phyloP scores from a whole-genome alignment of 1,284 basidiomycete species.

The Cutaneotrichosporon mucoides region DNA sequence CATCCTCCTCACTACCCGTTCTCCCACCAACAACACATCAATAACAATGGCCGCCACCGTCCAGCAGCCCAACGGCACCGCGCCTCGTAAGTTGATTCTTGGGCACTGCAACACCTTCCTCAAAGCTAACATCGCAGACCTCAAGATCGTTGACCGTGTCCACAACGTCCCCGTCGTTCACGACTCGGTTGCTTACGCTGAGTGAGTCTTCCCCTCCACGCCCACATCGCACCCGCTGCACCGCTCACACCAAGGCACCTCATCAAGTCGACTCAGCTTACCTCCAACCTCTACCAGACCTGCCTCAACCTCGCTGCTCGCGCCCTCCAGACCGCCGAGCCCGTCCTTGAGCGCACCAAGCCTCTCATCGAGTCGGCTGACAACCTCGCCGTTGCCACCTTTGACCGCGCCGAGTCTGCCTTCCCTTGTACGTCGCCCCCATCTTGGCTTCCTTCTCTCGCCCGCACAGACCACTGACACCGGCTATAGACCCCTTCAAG shows the following conservation, averaged over 20 bases:
- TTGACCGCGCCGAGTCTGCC: conserved; percentile 46
- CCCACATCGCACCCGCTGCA: background rate
- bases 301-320: conserved; percentile 40
- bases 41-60: conserved; percentile 16
- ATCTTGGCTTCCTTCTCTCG: background rate
- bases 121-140: conserved; percentile 25
- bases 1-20: background rate
- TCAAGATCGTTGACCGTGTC: conserved; percentile 46
- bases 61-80: conserved; percentile 20
- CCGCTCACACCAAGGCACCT: conserved; percentile 24
- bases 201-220: conserved; percentile 28
- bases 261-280: conserved; percentile 42
- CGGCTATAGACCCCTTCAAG: conserved; percentile 44
- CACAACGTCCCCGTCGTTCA: conserved; percentile 46
- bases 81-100: background rate
- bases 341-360: conserved; percentile 41
- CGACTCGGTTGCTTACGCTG: conserved; percentile 45
- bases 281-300: conserved; percentile 41
- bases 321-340: conserved; percentile 44
- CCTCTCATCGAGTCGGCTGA: conserved; percentile 47
- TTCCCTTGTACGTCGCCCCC: conserved; percentile 43
- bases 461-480: background rate
- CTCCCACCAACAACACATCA: conserved; percentile 1
- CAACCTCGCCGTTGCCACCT: conserved; percentile 45
- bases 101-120: no score